Percentiles rank a stretch among this genome's conserved stretches.
Evolutionary conservation across 129 eudicot genomes (phyloP).

Genomic region (Heracleum sosnowskyi): DNA sequence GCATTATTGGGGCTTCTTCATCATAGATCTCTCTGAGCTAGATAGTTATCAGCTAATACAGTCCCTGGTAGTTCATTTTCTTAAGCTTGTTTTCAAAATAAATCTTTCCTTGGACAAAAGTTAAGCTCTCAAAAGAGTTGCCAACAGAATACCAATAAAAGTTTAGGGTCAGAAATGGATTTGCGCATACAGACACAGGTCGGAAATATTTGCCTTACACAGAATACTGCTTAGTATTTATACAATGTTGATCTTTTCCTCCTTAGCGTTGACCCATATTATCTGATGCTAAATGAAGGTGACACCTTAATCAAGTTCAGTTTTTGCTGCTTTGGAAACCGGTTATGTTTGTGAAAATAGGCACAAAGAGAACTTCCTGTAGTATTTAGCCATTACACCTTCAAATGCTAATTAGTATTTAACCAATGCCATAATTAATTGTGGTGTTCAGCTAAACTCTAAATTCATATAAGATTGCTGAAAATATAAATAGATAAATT

Average conservation of each 20-base stretch:
- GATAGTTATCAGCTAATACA: background rate
- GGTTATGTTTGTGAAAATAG: background rate
- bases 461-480: background rate
- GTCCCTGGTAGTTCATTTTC: background rate
- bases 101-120: background rate
- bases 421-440: background rate
- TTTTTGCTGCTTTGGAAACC: background rate
- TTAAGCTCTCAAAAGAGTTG: background rate
- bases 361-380: background rate
- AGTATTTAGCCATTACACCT: background rate
- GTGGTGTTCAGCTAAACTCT: background rate
- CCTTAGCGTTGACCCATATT: background rate
- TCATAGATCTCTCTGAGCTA: background rate
- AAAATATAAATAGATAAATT: background rate
- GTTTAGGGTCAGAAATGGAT: background rate
- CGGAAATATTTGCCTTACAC: background rate
- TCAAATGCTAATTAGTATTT: background rate
- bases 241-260: background rate
- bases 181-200: background rate
- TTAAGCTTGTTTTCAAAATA: background rate
- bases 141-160: background rate
- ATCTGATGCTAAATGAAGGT: background rate
- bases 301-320: background rate
- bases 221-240: background rate
- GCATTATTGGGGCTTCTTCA: background rate